Evolutionary conservation across 139 green algal genomes (phyloP), one percentile per base, ranked within the genome.

Genomic region (Asterochloris sp.): DNA sequence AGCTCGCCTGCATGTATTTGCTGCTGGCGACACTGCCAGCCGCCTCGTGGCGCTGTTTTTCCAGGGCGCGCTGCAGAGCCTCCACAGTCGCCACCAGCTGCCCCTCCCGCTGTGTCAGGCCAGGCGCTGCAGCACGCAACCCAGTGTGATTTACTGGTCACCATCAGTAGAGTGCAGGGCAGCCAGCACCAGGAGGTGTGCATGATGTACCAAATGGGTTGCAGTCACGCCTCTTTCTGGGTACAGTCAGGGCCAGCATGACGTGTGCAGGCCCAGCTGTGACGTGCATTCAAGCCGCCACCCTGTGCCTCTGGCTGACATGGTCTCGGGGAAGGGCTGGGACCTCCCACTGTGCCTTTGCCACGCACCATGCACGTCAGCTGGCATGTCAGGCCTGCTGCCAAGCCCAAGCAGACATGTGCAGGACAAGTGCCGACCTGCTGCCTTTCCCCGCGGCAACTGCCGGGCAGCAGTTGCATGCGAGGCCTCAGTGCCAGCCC

Each of bases 1-100:
- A 11, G 24, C 83, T 63, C 23, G 90, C 89, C 85, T 91, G 84
- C 91, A 96, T 96, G 86, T 94, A 96, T 74, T 95, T 95, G 47
- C 87, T 87, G 67, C 80, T 90, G 80, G 90, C 89, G 66, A 94
- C 92, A 60, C 83, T 90, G 63, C 82, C 88, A 23, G 91, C 71
- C 27, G 80, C 67, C 61, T 85, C 86, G 54, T 86, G 86, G 28
- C 86, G 90, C 12, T 90, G 83, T 81, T 90, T 90, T 81, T 95
- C 92, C 81, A 97, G 78, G 10, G 91, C 93, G 4, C 75, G 71
- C 82, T 94, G 93, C 13, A 97, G 87, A 78, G 88, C 92, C 19
- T 67, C 80, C 10, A 95, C 85, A 0, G 89, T 94, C 62, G 82
- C 87, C 84, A 94, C 38, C 62, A 96, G 87, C 74, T 78, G 29